Evolutionary conservation across 345 rosid species (phyloP).

Genomic region (Boechera retrofracta): DNA sequence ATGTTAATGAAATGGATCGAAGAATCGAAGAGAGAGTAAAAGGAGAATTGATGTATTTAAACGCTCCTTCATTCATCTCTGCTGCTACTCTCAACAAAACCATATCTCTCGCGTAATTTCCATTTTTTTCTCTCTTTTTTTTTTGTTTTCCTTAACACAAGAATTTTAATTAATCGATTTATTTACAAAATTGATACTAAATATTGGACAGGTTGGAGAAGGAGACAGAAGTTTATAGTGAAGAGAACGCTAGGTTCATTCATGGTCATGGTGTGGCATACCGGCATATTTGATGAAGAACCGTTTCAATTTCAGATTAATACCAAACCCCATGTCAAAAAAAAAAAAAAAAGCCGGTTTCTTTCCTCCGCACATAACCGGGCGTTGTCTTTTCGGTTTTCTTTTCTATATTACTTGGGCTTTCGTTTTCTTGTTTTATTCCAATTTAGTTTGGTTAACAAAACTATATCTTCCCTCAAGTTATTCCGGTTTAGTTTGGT

Average conservation of each 20-base stretch:
- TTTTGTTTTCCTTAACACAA: neutral
- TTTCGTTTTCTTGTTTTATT: constrained; percentile 20
- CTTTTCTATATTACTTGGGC: constrained; percentile 10
- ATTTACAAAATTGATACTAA: neutral
- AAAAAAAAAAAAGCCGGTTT: constrained; percentile 26
- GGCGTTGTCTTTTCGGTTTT: constrained; percentile 26
- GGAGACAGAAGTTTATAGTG: constrained; percentile 93
- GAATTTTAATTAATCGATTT: neutral
- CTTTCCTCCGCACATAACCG: constrained; percentile 32
- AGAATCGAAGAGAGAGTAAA: constrained; percentile 71
- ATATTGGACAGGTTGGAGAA: constrained; percentile 63
- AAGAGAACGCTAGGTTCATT: constrained; percentile 86
- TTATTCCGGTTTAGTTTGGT: constrained; percentile 33
- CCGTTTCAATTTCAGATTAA: constrained; percentile 30
- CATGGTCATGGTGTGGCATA: constrained; percentile 89
- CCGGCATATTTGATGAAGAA: constrained; percentile 53
- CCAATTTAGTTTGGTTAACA: constrained; percentile 34
- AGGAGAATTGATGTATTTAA: constrained; percentile 75
- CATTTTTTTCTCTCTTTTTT: neutral
- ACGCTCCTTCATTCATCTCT: constrained; percentile 80
- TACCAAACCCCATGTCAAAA: constrained; percentile 25
- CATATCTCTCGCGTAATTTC: constrained; percentile 66
- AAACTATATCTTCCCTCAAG: constrained; percentile 23
- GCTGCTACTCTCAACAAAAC: constrained; percentile 86
- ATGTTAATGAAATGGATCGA: constrained; percentile 67